Base-by-base conservation (phyloP, 176 grass and related monocot genomes). In the barley (Hordeum vulgare) region DNA sequence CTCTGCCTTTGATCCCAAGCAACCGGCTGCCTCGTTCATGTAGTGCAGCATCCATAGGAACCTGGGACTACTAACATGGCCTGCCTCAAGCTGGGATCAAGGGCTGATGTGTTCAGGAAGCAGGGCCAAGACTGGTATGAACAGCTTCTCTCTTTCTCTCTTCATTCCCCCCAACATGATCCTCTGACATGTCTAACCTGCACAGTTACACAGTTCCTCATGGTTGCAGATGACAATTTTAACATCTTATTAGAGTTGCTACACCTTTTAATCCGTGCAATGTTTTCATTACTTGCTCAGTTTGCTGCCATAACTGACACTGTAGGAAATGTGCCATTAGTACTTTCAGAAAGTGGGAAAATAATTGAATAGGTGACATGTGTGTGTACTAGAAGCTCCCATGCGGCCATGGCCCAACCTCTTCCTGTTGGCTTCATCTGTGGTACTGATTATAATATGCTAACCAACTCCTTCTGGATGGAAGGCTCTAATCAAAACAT, bases 91-190 rank as follows among this genome's bases (percentile, higher is more conserved):
- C 80, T 97, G 73, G 91, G 92, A 83, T 90, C 94, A 36, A 94
- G 87, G 59, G 53, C 85, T 59, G 87, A 92, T 90, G 88, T 80
- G 60, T 92, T 97, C 77, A 90, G 63, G 87, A 91, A 85, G 70
- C 83, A 90, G 91, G 92, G 92, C 26, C 83, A 92, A 6, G 68
- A 89, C 69, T 92, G 92, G 92, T 97, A 97, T 21, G 84, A 61
- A 71, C 79, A 61, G 3, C 69, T 59, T 85, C 76, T 80, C 25
- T 11, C 25, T 74, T 29, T 9, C 25, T 74, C 29, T 9, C 40
- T 18, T 26, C 26, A 18, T 29, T 74, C 29, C 78, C 53, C 66
- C 65, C 59, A 33, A 37, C 86, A 68, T 71, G 64, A 59, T 64
- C 60, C 86, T 76, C 71, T 49, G 23, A 75, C 86, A 39, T 37